Conservation (phyloP, 106 monocot genomes). For the Acanthochlamys bracteata region DNA sequence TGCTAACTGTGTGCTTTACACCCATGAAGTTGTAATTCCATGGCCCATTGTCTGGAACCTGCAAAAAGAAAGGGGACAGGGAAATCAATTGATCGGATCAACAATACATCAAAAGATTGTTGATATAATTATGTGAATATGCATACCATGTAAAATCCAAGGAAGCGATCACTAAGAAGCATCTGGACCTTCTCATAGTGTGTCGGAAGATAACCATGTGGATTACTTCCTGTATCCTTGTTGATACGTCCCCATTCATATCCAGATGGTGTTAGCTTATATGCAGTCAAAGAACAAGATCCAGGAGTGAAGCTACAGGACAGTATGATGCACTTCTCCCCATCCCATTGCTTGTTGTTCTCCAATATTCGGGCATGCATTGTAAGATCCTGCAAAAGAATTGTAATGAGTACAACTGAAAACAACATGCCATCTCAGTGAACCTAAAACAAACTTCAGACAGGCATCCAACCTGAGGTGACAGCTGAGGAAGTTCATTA, state of each 20-base stretch:
- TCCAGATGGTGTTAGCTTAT: conserved; percentile 92
- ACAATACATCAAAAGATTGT: not conserved
- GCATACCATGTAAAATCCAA: conserved; percentile 97
- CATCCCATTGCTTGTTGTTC: conserved; percentile 98
- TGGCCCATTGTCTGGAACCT: conserved; percentile 89
- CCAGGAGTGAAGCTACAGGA: conserved; percentile 99
- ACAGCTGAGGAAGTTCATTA: conserved; percentile 93
- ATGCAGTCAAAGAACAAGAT: conserved; percentile 95
- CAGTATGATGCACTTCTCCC: conserved; percentile 91
- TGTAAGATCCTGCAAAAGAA: conserved; percentile 71
- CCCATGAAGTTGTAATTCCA: conserved; percentile 99
- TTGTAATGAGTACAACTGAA: not conserved
- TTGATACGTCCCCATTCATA: conserved; percentile 98
- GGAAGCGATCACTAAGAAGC: conserved; percentile 98
- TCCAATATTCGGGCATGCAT: conserved; percentile 80
- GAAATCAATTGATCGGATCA: not conserved
- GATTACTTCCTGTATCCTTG: conserved; percentile 99
- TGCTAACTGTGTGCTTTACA: conserved; percentile 86
- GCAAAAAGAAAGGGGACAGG: not conserved
- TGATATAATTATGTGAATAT: not conserved
- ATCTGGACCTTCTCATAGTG: conserved; percentile 99
- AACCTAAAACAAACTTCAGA: not conserved
- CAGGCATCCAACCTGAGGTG: conserved; percentile 60
- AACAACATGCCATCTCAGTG: not conserved
- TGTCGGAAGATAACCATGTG: conserved; percentile 94